Evolutionary conservation across 495 filamentous ascomycete species (phyloP).

Genomic region (Chaetomidium leptoderma): DNA sequence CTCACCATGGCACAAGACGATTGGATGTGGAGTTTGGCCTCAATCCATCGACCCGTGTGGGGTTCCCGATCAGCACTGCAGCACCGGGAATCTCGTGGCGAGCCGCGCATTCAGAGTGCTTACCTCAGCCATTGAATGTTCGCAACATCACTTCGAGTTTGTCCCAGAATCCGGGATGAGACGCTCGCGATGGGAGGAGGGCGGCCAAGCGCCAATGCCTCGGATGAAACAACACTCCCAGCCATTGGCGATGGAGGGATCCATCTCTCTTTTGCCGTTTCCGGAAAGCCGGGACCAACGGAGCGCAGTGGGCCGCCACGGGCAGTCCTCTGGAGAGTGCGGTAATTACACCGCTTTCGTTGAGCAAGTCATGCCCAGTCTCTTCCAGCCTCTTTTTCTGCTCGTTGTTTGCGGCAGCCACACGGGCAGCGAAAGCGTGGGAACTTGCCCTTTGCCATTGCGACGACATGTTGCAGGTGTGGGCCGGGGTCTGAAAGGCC

Average conservation of each 20-base stretch:
- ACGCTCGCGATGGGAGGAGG: no score
- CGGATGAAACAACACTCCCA: no score
- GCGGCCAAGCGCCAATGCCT: no score
- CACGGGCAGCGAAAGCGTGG: neutral
- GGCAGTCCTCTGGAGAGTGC: neutral
- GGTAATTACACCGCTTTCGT: neutral
- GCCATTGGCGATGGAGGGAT: no score
- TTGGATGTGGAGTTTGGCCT: neutral
- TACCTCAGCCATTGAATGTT: constrained; percentile 1
- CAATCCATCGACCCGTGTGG: constrained; percentile 1
- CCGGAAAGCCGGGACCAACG: neutral
- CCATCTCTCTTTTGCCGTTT: neutral
- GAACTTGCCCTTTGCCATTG: no score
- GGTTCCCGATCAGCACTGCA: neutral
- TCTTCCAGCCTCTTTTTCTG: neutral
- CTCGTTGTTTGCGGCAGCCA: neutral
- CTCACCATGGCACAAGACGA: neutral
- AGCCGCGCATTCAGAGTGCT: neutral
- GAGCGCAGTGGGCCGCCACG: constrained; percentile 3
- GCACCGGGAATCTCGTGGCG: neutral
- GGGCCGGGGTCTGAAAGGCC: neutral
- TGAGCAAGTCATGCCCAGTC: neutral
- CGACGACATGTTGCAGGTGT: neutral
- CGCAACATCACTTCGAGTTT: neutral
- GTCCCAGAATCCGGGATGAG: no score